phyloP scores from a whole-genome alignment of 345 rosid species.

The Gossypium bickii region DNA sequence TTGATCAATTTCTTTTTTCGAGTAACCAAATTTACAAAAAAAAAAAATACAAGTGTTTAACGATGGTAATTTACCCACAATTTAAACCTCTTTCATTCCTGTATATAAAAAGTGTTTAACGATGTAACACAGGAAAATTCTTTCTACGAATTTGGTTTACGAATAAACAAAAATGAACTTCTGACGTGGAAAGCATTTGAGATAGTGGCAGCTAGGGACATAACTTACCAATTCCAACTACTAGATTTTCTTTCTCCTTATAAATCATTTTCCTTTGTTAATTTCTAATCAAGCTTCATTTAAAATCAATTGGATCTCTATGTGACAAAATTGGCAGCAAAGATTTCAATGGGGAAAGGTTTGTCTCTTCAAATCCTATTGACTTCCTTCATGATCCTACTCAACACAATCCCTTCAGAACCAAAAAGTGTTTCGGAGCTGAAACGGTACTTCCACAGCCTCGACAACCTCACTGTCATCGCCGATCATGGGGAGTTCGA shows the following conservation, averaged over 20 bases:
- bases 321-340: neutral
- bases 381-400: neutral
- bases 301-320: neutral
- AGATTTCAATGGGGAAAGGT: neutral
- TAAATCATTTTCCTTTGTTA: neutral
- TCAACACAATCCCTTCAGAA: neutral
- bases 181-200: constrained; percentile 1
- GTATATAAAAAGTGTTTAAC: no score
- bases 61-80: no score
- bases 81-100: no score
- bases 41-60: no score
- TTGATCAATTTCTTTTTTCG: no score
- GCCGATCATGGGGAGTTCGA: neutral
- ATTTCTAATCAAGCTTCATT: neutral
- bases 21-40: no score
- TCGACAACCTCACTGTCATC: neutral
- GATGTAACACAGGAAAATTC: no score
- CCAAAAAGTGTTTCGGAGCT: neutral
- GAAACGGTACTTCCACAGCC: neutral
- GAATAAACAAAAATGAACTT: neutral
- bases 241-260: neutral
- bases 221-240: neutral
- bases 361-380: neutral
- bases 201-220: neutral
- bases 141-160: no score